Conservation (phyloP, 192 early-diverging fungal species). For the Rhizophagus prolifer region DNA sequence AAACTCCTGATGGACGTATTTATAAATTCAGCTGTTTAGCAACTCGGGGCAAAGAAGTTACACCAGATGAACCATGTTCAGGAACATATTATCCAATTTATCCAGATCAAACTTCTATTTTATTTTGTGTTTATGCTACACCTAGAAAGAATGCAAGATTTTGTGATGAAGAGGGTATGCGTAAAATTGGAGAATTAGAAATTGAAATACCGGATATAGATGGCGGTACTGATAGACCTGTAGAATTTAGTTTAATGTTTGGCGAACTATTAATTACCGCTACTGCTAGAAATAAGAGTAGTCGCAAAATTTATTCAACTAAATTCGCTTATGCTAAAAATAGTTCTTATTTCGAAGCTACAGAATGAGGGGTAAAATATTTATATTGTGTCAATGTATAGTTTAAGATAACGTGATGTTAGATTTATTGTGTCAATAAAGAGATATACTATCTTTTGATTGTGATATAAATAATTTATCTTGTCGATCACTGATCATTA, state of each 20-base stretch:
- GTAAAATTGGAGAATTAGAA: slow-evolving; percentile 8
- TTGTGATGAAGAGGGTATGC: slow-evolving; percentile 11
- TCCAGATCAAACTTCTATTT: background rate
- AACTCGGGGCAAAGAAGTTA: background rate
- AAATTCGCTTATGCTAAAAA: background rate
- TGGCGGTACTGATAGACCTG: background rate
- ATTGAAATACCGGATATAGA: background rate
- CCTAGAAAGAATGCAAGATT: background rate
- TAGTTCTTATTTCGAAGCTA: background rate
- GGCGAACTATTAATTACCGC: background rate
- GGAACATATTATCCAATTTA: background rate
- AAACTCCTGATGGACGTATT: background rate
- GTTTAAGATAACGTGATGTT: too few relatives aligned
- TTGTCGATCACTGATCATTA: too few relatives aligned
- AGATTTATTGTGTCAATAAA: too few relatives aligned
- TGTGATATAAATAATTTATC: too few relatives aligned
- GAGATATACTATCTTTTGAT: too few relatives aligned
- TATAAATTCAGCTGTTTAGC: slow-evolving; percentile 13
- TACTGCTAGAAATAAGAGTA: background rate
- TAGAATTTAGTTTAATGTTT: slow-evolving; percentile 12
- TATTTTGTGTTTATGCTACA: slow-evolving; percentile 6
- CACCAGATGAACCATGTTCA: background rate
- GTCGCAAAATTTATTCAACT: background rate
- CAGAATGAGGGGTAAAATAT: background rate
- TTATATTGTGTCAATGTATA: too few relatives aligned